These are phyloP conservation scores for Psilocybe mexicana DNA, from an alignment of 1,284 basidiomycete genomes.

Conservation along the genomic window DNA sequence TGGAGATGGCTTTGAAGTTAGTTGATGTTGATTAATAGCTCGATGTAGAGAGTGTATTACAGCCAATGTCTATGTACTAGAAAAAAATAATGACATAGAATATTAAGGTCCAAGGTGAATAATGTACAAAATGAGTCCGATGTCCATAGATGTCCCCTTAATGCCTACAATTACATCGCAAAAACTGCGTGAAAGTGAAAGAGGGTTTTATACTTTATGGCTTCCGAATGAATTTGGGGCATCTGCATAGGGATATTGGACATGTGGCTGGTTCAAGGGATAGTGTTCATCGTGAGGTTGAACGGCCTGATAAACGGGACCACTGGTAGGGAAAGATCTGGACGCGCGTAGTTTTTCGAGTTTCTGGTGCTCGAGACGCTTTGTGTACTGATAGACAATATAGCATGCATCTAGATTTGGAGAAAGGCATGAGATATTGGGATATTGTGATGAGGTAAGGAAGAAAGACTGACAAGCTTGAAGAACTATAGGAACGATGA, in stretches of 20 bases:
- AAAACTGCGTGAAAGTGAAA: neutral
- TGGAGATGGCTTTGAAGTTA: constrained; percentile 11
- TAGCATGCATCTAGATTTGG: constrained; percentile 35
- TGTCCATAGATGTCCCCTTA: neutral
- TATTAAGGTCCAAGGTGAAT: neutral
- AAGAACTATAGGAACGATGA: constrained; percentile 34
- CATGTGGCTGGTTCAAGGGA: constrained; percentile 25
- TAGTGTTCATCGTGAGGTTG: constrained; percentile 26
- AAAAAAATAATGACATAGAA: neutral
- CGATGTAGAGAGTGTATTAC: no score
- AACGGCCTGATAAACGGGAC: constrained; percentile 30
- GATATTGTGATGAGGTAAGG: neutral
- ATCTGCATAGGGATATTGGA: constrained; percentile 33
- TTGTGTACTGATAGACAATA: constrained; percentile 34
- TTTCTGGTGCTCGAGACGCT: constrained; percentile 29
- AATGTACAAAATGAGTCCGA: neutral
- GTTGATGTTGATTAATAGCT: neutral
- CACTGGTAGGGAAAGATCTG: constrained; percentile 19
- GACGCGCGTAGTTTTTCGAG: constrained; percentile 21
- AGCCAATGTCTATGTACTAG: no score
- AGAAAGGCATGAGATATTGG: constrained; percentile 3
- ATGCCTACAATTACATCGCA: neutral
- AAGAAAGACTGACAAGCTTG: constrained; percentile 34
- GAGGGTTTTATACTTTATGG: constrained; percentile 8
- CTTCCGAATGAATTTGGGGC: constrained; percentile 29